These are phyloP conservation scores for Ceratocystis cacaofunesta DNA, from an alignment of 2,329 filamentous ascomycete species.

Conservation along the genomic window DNA sequence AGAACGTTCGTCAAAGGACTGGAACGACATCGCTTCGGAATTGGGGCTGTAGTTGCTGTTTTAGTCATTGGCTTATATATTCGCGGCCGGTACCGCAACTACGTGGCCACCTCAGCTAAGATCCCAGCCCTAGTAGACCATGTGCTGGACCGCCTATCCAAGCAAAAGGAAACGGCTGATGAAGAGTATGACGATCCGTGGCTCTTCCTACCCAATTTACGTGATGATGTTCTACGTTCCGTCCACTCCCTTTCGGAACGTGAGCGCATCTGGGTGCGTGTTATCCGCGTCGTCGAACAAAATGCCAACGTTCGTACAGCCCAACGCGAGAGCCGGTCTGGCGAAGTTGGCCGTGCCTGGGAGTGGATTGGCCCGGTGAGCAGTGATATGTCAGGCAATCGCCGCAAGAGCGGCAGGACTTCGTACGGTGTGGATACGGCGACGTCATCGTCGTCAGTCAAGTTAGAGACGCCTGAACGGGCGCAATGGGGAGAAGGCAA, in stretches of 20 bases:
- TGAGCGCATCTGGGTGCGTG: conserved; percentile 70
- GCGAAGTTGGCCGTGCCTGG: conserved; percentile 52
- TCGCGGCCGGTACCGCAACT: conserved; percentile 46
- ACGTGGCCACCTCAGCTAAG: conserved; percentile 50
- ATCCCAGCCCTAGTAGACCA: conserved; percentile 72
- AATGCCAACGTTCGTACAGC: conserved; percentile 79
- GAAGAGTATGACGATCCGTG: conserved; percentile 55
- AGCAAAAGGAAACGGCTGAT: conserved; percentile 69
- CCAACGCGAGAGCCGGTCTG: conserved; percentile 52
- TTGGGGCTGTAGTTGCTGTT: conserved; percentile 49
- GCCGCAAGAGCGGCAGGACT: conserved; percentile 29
- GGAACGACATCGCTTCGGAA: conserved; percentile 75
- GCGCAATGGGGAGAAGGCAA: conserved; percentile 29
- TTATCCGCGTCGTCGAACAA: conserved; percentile 72
- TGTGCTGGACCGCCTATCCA: conserved; percentile 70
- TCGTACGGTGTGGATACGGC: conserved; percentile 32
- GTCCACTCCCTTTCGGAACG: conserved; percentile 64
- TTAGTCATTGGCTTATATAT: conserved; percentile 43
- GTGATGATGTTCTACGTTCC: conserved; percentile 76
- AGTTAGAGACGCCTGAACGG: conserved; percentile 15
- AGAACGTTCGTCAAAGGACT: conserved; percentile 63
- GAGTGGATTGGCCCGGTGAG: conserved; percentile 51
- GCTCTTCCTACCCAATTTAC: conserved; percentile 73
- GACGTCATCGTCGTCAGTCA: conserved; percentile 22
- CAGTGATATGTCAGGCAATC: conserved; percentile 25